Evolutionary conservation across 139 green algal species (phyloP), one percentile per base, ranked within the genome.

Genomic region (Chlamydomonas sp.): DNA sequence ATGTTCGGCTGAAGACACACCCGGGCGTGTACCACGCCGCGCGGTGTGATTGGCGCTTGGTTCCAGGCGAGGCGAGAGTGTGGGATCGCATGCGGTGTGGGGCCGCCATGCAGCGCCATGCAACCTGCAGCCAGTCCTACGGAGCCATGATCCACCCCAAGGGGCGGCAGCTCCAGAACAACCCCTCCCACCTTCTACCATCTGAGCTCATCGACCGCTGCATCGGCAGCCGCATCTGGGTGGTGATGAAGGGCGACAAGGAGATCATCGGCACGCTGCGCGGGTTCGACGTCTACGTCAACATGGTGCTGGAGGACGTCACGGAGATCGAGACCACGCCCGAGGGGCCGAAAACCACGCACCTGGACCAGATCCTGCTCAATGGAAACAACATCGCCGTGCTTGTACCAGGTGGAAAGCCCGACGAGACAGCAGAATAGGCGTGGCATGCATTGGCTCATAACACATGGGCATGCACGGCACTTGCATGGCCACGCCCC

Each of bases 281-380:
- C 37, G 95, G 95, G 13, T 99, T 99, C 71, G 95, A 99, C 64
- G 88, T 96, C 1, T 99, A 97, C 73, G 95, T 99, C 1, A 99
- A 99, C 81, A 99, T 99, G 93, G 95, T 99, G 48, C 84, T 99
- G 36, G 92, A 98, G 68, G 90, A 99, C 61, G 95, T 99, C 4
- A 91, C 81, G 4, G 95, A 98, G 76, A 95, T 92, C 29, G 93
- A 99, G 72, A 74, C 82, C 29, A 93, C 88, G 2, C 70, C 87
- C 5, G 91, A 96, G 63, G 95, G 93, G 31, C 83, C 75, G 64
- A 73, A 85, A 35, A 80, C 83, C 5, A 93, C 82, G 10, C 79
- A 91, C 54, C 78, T 99, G 75, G 91, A 98, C 39, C 82, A 92
- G 67, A 98, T 99, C 38, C 79, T 99, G 65, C 81, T 99, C 5